Evolutionary conservation across 2,329 filamentous ascomycete genomes (phyloP).

Genomic region (Hyphodiscus sp.): DNA sequence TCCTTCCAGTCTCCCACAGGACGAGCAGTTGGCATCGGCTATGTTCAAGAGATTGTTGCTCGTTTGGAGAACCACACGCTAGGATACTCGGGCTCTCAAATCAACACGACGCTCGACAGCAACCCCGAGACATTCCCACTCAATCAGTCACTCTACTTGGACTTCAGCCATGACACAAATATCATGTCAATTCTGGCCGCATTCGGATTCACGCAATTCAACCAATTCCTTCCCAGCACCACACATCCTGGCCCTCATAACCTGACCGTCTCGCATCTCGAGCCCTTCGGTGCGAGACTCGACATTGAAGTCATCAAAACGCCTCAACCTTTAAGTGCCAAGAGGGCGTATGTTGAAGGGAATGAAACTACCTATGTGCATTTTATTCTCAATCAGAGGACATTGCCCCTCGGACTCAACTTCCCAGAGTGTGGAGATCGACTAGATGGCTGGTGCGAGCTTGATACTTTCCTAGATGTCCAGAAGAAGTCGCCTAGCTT

Average conservation of each 20-base stretch:
- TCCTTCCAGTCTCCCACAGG: conserved; percentile 29
- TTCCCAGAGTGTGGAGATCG: conserved; percentile 59
- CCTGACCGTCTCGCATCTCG: conserved; percentile 60
- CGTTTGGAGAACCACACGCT: conserved; percentile 62
- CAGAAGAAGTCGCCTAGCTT: conserved; percentile 5
- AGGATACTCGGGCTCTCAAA: conserved; percentile 50
- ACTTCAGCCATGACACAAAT: conserved; percentile 74
- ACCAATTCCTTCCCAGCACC: conserved; percentile 48
- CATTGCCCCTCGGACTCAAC: conserved; percentile 60
- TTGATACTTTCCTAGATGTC: conserved; percentile 53
- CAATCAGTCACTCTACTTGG: conserved; percentile 67
- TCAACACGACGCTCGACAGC: conserved; percentile 65
- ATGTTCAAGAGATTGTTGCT: conserved; percentile 66
- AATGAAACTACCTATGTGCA: conserved; percentile 62
- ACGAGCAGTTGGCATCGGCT: conserved; percentile 67
- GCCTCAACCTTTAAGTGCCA: conserved; percentile 53
- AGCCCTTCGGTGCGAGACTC: conserved; percentile 65
- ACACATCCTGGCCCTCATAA: conserved; percentile 51
- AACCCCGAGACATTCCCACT: conserved; percentile 64
- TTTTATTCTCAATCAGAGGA: conserved; percentile 69
- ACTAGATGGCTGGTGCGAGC: conserved; percentile 71
- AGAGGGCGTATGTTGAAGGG: conserved; percentile 42
- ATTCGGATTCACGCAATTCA: conserved; percentile 66
- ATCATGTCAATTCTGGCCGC: conserved; percentile 65
- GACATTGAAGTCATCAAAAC: conserved; percentile 69